Evolutionary conservation across 1,284 basidiomycete species (phyloP).

Genomic region (Microbotryum silenes-acaulis): DNA sequence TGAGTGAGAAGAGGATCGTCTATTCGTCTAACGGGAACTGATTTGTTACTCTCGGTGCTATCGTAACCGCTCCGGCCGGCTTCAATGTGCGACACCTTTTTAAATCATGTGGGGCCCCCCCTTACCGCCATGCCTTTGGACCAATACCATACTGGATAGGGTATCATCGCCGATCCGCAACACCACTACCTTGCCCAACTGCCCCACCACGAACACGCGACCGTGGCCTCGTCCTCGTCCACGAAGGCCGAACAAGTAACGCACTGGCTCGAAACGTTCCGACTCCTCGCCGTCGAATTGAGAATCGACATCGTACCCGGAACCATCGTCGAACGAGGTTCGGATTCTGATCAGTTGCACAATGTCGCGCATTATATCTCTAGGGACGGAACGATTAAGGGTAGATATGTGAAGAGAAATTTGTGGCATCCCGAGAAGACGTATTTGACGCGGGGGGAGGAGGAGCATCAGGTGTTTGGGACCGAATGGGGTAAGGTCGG

Average conservation of each 20-base stretch:
- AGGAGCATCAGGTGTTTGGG: conserved; percentile 32
- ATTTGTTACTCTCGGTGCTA: no score
- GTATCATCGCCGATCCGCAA: conserved; percentile 24
- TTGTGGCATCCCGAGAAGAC: conserved; percentile 34
- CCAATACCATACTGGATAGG: conserved; percentile 5
- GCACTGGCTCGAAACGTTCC: conserved; percentile 25
- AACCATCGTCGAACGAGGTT: conserved; percentile 32
- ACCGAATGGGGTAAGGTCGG: conserved; percentile 29
- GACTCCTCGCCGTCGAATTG: conserved; percentile 25
- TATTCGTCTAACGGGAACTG: neutral
- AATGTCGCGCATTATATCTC: conserved; percentile 32
- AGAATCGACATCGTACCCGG: conserved; percentile 32
- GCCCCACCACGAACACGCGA: conserved; percentile 10
- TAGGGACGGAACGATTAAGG: conserved; percentile 23
- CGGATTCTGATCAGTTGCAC: conserved; percentile 9
- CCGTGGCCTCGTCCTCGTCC: neutral
- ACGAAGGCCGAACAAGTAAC: neutral
- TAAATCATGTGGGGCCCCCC: neutral
- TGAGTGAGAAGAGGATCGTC: neutral
- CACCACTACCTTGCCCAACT: conserved; percentile 21
- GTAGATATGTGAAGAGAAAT: conserved; percentile 31
- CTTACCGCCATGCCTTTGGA: neutral
- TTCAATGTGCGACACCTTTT: no score
- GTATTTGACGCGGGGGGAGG: conserved; percentile 27
- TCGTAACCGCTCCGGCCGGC: no score